A percentile compares a stretch with the other conserved stretches of the same genome.
These are phyloP conservation scores for Russula vinacea DNA, from an alignment of 768 basidiomycete species.

Conservation along the genomic window DNA sequence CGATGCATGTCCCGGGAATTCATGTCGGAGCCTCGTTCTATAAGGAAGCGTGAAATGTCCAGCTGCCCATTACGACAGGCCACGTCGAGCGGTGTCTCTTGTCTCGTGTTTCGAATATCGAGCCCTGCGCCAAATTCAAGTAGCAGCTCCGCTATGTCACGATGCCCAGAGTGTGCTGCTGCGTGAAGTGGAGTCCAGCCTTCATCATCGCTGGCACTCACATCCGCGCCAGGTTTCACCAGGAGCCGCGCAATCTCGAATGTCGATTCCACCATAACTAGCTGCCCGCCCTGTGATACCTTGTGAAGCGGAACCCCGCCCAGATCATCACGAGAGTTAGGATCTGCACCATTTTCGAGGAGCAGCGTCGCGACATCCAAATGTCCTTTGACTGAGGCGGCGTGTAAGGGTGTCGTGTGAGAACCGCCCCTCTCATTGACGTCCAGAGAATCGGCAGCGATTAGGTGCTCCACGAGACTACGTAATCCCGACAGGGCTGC, in stretches of 20 bases:
- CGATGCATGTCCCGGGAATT: background rate
- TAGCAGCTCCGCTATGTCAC: background rate
- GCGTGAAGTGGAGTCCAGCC: background rate
- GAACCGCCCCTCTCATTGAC: background rate
- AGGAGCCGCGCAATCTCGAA: background rate
- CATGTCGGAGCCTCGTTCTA: conserved; percentile 1
- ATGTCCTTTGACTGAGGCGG: background rate
- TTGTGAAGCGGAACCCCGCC: background rate
- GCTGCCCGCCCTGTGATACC: background rate
- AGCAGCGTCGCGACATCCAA: background rate
- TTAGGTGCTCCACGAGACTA: background rate
- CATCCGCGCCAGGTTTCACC: background rate
- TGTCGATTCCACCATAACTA: background rate
- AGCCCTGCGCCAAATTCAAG: background rate
- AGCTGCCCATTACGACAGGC: background rate
- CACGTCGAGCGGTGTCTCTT: background rate
- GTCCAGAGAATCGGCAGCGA: background rate
- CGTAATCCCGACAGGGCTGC: background rate
- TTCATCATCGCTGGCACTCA: background rate
- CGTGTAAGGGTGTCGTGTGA: background rate
- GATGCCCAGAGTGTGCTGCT: background rate
- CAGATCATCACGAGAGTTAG: background rate
- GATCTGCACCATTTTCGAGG: background rate
- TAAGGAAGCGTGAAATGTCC: background rate
- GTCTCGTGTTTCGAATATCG: background rate